Percentiles rank a stretch among this genome's conserved stretches.
These are phyloP conservation scores for Epipyxis sp. DNA, from an alignment of 108 stramenopile species.

Conservation along the genomic window DNA sequence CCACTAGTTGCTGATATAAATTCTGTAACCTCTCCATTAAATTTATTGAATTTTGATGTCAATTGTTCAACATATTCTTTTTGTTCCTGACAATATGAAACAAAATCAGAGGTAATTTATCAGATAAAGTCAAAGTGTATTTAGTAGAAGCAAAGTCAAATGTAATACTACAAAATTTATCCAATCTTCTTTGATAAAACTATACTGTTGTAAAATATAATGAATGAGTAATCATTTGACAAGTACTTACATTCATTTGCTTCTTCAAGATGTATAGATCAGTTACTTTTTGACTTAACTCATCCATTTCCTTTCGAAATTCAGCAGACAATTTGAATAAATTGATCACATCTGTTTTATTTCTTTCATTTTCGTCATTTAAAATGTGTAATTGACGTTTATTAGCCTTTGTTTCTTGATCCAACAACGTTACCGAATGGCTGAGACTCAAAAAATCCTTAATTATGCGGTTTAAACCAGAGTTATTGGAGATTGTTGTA, in stretches of 20 bases:
- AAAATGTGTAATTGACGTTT: background rate
- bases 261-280: slow-evolving; percentile 4
- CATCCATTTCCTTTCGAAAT: slow-evolving; percentile 16
- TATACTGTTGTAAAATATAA: no score
- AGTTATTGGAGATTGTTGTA: background rate
- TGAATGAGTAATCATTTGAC: background rate
- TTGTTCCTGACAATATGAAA: slow-evolving; percentile 3
- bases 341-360: background rate
- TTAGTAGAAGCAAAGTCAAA: no score
- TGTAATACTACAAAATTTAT: no score
- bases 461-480: background rate
- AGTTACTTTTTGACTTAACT: background rate
- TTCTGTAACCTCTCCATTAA: background rate
- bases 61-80: slow-evolving; percentile 4
- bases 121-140: background rate
- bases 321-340: background rate
- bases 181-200: slow-evolving; percentile 1
- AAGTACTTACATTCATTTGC: background rate
- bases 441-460: background rate
- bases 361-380: background rate
- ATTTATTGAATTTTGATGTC: background rate
- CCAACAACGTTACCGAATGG: background rate
- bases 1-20: background rate
- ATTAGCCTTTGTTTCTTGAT: background rate
- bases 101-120: no score